Percentiles rank a stretch among this genome's conserved stretches.
phyloP scores from a whole-genome alignment of 805 yeast species.

The Hanseniaspora lindneri region DNA sequence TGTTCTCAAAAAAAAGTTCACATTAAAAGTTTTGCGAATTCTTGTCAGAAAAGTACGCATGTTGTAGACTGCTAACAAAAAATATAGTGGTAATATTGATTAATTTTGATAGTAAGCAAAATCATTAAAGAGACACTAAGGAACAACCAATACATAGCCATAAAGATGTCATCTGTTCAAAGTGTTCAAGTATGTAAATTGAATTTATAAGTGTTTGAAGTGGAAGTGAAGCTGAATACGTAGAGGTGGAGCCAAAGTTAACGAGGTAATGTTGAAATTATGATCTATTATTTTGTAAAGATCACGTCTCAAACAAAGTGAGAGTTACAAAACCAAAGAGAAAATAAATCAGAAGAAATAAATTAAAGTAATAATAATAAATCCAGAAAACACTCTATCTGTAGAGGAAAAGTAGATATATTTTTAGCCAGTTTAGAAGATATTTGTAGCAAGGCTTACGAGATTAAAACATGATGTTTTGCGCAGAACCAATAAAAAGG shows the following conservation, averaged over 20 bases:
- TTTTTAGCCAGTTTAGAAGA: not conserved
- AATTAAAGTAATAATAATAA: not conserved
- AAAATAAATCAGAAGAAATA: too few species aligned
- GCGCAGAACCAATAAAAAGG: not conserved
- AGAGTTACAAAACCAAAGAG: too few species aligned
- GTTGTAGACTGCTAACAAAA: not conserved
- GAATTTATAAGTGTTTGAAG: not conserved
- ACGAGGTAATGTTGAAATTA: too few species aligned
- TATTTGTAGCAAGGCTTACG: not conserved
- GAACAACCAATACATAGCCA: conserved; percentile 19
- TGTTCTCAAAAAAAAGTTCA: too few species aligned
- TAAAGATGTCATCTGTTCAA: conserved; percentile 61
- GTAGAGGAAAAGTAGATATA: not conserved
- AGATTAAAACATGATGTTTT: not conserved
- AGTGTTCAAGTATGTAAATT: conserved; percentile 70
- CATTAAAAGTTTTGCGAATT: too few species aligned
- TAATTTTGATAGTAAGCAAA: too few species aligned
- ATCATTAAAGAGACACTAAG: conserved; percentile 6
- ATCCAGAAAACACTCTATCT: too few species aligned
- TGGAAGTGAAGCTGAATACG: not conserved
- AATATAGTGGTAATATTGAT: not conserved
- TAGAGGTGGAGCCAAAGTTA: not conserved
- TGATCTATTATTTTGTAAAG: too few species aligned
- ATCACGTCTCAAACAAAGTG: too few species aligned
- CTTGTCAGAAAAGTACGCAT: too few species aligned